Evolutionary conservation across 2,329 filamentous ascomycete genomes (phyloP).

Genomic region (Xylariaceae sp.): DNA sequence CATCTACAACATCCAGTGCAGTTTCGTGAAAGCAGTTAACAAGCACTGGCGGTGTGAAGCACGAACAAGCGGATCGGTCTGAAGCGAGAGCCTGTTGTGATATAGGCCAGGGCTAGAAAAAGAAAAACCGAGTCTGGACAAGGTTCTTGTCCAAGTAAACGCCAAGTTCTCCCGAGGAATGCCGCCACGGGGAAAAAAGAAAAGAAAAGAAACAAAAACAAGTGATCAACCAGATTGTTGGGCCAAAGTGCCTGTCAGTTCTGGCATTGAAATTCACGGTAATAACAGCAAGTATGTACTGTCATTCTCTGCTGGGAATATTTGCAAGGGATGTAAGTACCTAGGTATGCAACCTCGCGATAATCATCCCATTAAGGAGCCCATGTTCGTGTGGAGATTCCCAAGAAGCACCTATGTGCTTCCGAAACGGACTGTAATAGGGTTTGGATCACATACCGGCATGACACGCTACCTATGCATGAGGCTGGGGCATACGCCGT

Average conservation of each 20-base stretch:
- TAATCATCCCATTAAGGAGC: slow-evolving; percentile 20
- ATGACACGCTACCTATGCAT: slow-evolving; percentile 21
- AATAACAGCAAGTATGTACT: neutral
- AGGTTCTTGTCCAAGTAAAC: slow-evolving; percentile 5
- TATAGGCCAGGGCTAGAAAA: neutral
- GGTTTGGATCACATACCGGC: slow-evolving; percentile 24
- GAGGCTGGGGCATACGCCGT: slow-evolving; percentile 22
- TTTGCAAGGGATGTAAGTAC: too few species aligned
- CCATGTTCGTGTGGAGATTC: slow-evolving; percentile 27
- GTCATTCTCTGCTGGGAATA: slow-evolving; percentile 6
- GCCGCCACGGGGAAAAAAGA: too few species aligned
- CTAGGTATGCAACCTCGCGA: slow-evolving; percentile 16
- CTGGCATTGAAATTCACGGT: slow-evolving; percentile 6
- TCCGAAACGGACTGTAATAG: slow-evolving; percentile 26
- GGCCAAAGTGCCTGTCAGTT: neutral
- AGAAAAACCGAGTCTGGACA: neutral
- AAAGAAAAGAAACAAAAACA: neutral
- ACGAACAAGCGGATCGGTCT: slow-evolving; percentile 7
- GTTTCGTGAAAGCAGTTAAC: slow-evolving; percentile 7
- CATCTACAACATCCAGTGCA: neutral
- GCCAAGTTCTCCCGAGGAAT: neutral
- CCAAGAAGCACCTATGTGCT: slow-evolving; percentile 26
- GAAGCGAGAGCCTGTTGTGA: slow-evolving; percentile 4
- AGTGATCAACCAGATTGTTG: slow-evolving; percentile 4
- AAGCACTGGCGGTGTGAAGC: slow-evolving; percentile 7